Conservation (phyloP, 768 basidiomycete genomes). For the Boletus edulis region DNA sequence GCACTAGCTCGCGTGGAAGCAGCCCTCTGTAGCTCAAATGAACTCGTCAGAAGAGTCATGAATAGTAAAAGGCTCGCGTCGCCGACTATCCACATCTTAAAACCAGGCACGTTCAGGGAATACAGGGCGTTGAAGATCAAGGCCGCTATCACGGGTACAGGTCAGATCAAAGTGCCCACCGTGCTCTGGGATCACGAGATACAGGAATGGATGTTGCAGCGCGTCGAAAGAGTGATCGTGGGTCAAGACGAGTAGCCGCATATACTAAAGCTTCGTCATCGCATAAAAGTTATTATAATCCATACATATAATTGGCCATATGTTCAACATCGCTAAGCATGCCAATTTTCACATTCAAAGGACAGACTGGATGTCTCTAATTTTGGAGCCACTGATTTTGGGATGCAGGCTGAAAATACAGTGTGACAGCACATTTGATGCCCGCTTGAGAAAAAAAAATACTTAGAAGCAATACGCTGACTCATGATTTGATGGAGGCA, state of each 20-base stretch:
- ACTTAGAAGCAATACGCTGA: no score
- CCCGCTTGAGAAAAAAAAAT: no score
- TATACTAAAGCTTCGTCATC: no score
- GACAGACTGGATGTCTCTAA: no score
- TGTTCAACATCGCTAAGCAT: no score
- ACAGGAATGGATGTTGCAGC: conserved; percentile 16
- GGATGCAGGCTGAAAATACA: no score
- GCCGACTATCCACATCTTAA: conserved; percentile 14
- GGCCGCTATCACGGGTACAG: conserved; percentile 4
- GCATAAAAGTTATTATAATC: no score
- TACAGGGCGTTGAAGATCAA: conserved; percentile 10
- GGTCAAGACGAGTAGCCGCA: neutral
- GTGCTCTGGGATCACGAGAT: conserved; percentile 14
- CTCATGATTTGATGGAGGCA: no score
- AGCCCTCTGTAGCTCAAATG: conserved; percentile 4
- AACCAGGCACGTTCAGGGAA: conserved; percentile 19
- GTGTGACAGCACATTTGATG: no score
- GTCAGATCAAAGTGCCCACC: conserved; percentile 19
- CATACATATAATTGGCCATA: no score
- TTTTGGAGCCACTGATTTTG: no score
- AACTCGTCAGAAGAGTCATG: neutral
- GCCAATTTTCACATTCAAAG: no score
- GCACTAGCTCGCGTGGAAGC: conserved; percentile 3
- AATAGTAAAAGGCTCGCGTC: neutral
- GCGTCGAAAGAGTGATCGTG: conserved; percentile 1